Base-by-base conservation (phyloP, 345 rosid species). In the Rhizophora mangle region DNA sequence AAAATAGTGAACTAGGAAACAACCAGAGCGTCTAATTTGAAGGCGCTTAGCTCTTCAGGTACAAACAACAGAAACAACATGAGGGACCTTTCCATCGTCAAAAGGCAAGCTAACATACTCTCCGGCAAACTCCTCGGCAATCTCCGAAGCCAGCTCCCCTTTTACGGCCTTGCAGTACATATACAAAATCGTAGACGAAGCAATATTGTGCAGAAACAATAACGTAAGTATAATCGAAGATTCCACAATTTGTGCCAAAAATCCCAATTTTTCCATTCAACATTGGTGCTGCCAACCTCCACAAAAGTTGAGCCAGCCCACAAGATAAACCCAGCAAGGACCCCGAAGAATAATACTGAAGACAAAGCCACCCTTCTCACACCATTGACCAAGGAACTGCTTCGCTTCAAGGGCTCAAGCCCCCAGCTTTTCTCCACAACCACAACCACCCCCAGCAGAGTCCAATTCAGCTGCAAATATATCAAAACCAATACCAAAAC, bases 371-470 rank as follows among this genome's bases (percentile, higher is more conserved):
- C 83, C 11, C 77, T 18, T 68, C 60, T 83, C 86, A 80, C 76
- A 47, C 95, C 91, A 61, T 72, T 78, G 18, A 86, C 65, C 72
- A 91, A 72, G 43, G 47, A 58, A 21, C 65, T 39, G 68, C 97
- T 91, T 69, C 97, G 74, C 71, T 79, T 81, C 68, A 94, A 71
- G 36, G 98, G 85, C 31, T 74, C 39, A n/a, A 86, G 32, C 2
- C 95, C 97, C 88, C 87, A 89, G 62, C 74, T 71, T 0, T 91
- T 82, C 62, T 94, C 97, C 31, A 83, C 84, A 59, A 89, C 97
- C 39, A 80, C 91, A 19, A 88, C 3, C 8, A 81, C 90, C 68
- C 54, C 55, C 39, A 75, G 85, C 55, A 94, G 80, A 22, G 56
- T 21, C 93, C 92, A 89, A 26, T 74, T 68, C 65, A 88, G 77